A percentile compares a stretch with the other conserved stretches of the same genome.
Evolutionary conservation across 192 early-diverging fungal species (phyloP).

Genomic region (Radiomyces spectabilis): DNA sequence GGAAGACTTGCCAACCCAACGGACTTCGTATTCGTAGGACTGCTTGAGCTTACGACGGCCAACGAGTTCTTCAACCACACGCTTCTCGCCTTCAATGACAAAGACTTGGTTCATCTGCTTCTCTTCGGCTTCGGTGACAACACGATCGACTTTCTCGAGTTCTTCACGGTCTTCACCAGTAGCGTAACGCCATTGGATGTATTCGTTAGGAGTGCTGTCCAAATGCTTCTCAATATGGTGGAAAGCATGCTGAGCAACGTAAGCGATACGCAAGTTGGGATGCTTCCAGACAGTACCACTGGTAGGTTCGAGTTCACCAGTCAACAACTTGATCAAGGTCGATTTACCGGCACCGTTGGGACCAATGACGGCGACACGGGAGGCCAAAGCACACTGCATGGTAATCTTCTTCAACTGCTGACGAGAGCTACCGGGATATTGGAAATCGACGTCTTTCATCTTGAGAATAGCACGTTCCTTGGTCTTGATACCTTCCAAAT

Average conservation of each 20-base stretch:
- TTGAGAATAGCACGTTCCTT: slow-evolving; percentile 73
- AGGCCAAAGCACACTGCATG: slow-evolving; percentile 60
- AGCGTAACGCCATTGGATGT: slow-evolving; percentile 81
- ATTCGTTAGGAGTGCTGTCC: slow-evolving; percentile 75
- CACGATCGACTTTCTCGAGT: slow-evolving; percentile 61
- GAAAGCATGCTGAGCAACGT: slow-evolving; percentile 85
- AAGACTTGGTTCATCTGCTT: slow-evolving; percentile 47
- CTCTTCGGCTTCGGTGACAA: slow-evolving; percentile 59
- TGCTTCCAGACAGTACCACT: slow-evolving; percentile 74
- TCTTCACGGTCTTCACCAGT: slow-evolving; percentile 75
- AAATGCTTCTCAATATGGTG: slow-evolving; percentile 80
- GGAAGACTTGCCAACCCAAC: slow-evolving; percentile 53
- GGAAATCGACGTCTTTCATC: slow-evolving; percentile 65
- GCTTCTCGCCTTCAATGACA: slow-evolving; percentile 53
- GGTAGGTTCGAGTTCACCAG: slow-evolving; percentile 69
- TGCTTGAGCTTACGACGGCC: slow-evolving; percentile 76
- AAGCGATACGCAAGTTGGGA: slow-evolving; percentile 81
- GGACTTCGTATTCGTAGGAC: slow-evolving; percentile 80
- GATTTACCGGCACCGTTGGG: slow-evolving; percentile 72
- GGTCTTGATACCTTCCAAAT: slow-evolving; percentile 67
- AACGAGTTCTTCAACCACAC: slow-evolving; percentile 51
- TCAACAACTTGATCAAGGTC: slow-evolving; percentile 66
- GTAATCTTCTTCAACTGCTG: slow-evolving; percentile 54
- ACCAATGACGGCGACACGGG: slow-evolving; percentile 74
- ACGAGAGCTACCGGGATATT: slow-evolving; percentile 59